Evolutionary conservation across 2,329 filamentous ascomycete species (phyloP).

Genomic region (Plectosphaerella sp.): DNA sequence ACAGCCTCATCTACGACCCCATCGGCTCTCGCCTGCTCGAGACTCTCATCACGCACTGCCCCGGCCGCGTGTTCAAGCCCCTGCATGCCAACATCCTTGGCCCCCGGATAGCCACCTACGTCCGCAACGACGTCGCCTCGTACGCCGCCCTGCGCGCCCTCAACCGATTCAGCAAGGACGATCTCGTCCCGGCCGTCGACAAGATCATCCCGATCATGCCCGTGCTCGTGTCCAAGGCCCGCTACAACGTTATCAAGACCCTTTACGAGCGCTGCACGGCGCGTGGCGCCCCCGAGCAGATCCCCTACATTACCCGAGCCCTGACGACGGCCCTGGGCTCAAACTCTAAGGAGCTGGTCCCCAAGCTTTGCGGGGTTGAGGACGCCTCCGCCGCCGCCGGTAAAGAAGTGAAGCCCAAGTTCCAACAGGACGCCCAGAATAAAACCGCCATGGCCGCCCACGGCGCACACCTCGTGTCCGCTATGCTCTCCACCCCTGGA

Average conservation of each 20-base stretch:
- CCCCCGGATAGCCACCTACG: slow-evolving; percentile 71
- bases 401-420: slow-evolving; percentile 29
- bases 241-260: slow-evolving; percentile 74
- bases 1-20: slow-evolving; percentile 81
- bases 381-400: slow-evolving; percentile 20
- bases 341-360: slow-evolving; percentile 42
- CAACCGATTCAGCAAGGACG: slow-evolving; percentile 80
- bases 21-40: slow-evolving; percentile 89
- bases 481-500: slow-evolving; percentile 73
- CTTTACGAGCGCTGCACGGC: slow-evolving; percentile 78
- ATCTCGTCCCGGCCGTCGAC: slow-evolving; percentile 68
- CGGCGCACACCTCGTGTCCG: slow-evolving; percentile 74
- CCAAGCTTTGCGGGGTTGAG: slow-evolving; percentile 43
- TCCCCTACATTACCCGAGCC: slow-evolving; percentile 41
- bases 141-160: slow-evolving; percentile 83
- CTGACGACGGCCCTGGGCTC: slow-evolving; percentile 43
- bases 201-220: slow-evolving; percentile 70
- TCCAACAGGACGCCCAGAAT: slow-evolving; percentile 45
- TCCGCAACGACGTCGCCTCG: slow-evolving; percentile 84
- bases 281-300: slow-evolving; percentile 54
- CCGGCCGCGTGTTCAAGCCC: slow-evolving; percentile 86
- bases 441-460: slow-evolving; percentile 57
- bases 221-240: slow-evolving; percentile 67
- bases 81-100: slow-evolving; percentile 78
- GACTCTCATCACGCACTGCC: slow-evolving; percentile 73